Conservation (phyloP, 805 yeast genomes). For the Candida ponderosae region DNA sequence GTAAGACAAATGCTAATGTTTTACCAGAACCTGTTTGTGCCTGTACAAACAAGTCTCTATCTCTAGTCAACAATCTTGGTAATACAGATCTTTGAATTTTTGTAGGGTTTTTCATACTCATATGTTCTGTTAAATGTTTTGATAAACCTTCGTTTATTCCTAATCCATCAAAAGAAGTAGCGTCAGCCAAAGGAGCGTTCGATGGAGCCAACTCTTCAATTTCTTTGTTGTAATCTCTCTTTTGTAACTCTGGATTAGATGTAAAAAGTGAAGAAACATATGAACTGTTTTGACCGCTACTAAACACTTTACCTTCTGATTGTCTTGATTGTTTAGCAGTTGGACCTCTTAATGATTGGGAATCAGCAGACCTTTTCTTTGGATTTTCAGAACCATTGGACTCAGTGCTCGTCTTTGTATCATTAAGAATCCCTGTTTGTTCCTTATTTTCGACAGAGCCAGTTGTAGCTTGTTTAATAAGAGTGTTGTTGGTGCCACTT, state of each 20-base stretch:
- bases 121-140: constrained; percentile 45
- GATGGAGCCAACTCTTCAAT: constrained; percentile 44
- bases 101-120: constrained; percentile 65
- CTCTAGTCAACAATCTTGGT: constrained; percentile 43
- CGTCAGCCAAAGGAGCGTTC: constrained; percentile 72
- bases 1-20: constrained; percentile 80
- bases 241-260: constrained; percentile 47
- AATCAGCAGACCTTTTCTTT: neutral
- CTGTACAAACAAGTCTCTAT: constrained; percentile 72
- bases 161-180: constrained; percentile 62
- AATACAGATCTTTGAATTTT: constrained; percentile 77
- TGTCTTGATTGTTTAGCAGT: constrained; percentile 29
- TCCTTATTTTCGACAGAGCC: neutral
- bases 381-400: constrained; percentile 1
- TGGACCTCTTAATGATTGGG: constrained; percentile 17
- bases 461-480: neutral
- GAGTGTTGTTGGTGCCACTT: neutral
- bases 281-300: constrained; percentile 46
- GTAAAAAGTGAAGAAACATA: constrained; percentile 84
- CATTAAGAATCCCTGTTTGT: neutral
- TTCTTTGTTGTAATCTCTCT: constrained; percentile 29
- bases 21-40: constrained; percentile 99
- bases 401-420: constrained; percentile 9
- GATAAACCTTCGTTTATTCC: constrained; percentile 53
- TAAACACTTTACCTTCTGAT: constrained; percentile 39